A percentile compares a stretch with the other conserved stretches of the same genome.
phyloP scores from a whole-genome alignment of 78 protist genomes.

The Dictyostelium brefeldianum region DNA sequence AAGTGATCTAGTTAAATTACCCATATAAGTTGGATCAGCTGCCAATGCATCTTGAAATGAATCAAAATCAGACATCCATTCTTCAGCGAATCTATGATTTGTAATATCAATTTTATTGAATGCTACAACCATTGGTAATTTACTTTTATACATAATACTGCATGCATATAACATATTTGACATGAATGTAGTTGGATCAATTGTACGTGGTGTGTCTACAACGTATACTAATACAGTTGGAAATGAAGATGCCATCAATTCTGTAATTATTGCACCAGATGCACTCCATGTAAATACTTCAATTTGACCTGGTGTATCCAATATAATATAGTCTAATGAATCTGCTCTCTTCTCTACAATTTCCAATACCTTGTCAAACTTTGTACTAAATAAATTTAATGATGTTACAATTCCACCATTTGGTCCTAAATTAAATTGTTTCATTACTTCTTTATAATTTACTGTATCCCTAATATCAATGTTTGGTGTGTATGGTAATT shows the following conservation, averaged over 20 bases:
- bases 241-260: constrained; percentile 91
- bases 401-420: constrained; percentile 99
- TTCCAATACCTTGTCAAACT: constrained; percentile 94
- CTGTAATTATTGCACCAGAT: constrained; percentile 96
- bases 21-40: constrained; percentile 83
- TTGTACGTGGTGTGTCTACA: constrained; percentile 96
- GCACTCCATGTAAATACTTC: constrained; percentile 99
- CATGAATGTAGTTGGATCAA: constrained; percentile 97
- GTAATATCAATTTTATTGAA: constrained; percentile 97
- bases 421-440: constrained; percentile 97
- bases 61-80: constrained; percentile 95
- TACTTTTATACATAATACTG: constrained; percentile 94
- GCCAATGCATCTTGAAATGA: constrained; percentile 69
- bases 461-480: constrained; percentile 99
- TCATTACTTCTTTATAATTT: constrained; percentile 98
- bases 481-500: constrained; percentile 92
- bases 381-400: constrained; percentile 97
- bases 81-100: constrained; percentile 55
- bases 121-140: constrained; percentile 94
- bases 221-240: constrained; percentile 97
- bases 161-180: constrained; percentile 99
- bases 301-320: constrained; percentile 99
- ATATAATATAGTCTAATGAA: constrained; percentile 84
- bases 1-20: constrained; percentile 89
- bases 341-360: constrained; percentile 89